Base-by-base conservation (phyloP, 2,329 filamentous ascomycete genomes). In the Fusarium austroafricanum region DNA sequence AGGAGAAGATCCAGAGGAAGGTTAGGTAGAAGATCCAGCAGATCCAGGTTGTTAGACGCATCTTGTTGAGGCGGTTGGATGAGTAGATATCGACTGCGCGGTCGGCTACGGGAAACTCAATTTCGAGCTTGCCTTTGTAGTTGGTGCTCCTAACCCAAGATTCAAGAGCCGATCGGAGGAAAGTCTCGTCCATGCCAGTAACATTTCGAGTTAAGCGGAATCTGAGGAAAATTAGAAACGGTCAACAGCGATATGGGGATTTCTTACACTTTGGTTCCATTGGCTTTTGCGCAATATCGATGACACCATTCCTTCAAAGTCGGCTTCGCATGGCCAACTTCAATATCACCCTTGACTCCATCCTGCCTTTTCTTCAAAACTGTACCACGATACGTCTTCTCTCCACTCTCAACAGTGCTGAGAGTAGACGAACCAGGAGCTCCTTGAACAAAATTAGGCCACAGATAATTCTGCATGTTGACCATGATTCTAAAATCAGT, bases 31-130 rank as follows among this genome's bases (percentile, higher is more conserved):
- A 71, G 21, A 72, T 7, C 70, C 70, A 71, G 14, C 67, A 45
- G n/a, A 71, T 59, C 69, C 70, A 71, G 5, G n/a, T 15, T 7
- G 52, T 68, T 21, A 71, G 28, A 1, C 70, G 50, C 70, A 67
- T 68, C 1, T n/a, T 61, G 10, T 71, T 71, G 1, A 71, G 57
- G 1, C 52, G 43, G 6, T 53, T 68, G 4, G 67, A 58, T 0
- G 70, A 71, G 43, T 71, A 72, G 17, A 71, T 71, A 14, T 71
- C 70, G 6, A 71, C 69, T 26, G 70, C 69, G 23, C 70, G 65
- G 9, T 72, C 67, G 1, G 64, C 70, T 0, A 71, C 60, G 0
- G 70, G 69, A 18, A 71, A 66, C 12, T 71, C 63, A 1, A 71
- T 58, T 2, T 37, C 18, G 11, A 71, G 57, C 2, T 52, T 40